Evolutionary conservation across 495 filamentous ascomycete species (phyloP).

Genomic region (Podospora sp.): DNA sequence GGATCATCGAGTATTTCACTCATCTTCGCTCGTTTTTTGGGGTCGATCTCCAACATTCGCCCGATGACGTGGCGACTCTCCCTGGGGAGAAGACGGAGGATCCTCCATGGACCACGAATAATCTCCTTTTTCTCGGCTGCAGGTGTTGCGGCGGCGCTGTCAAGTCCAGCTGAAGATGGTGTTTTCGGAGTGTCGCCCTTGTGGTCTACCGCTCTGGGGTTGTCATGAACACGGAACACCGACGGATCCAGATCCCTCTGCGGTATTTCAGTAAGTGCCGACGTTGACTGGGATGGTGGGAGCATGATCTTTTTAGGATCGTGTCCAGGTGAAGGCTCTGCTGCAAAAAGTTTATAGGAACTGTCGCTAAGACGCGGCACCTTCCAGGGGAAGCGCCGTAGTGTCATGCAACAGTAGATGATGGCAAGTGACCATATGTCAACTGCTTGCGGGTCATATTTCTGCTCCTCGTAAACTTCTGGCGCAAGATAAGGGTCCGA

Average conservation of each 20-base stretch:
- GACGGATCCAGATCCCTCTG: conserved; percentile 42
- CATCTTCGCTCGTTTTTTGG: conserved; percentile 79
- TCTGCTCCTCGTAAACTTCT: conserved; percentile 92
- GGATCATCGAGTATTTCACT: conserved; percentile 82
- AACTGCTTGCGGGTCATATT: conserved; percentile 90
- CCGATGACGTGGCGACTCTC: conserved; percentile 89
- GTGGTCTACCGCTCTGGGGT: conserved; percentile 24
- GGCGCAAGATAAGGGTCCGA: conserved; percentile 97
- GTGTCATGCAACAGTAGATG: conserved; percentile 98
- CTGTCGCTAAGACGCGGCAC: conserved; percentile 88
- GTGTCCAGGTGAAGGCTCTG: conserved; percentile 64
- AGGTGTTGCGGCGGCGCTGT: conserved; percentile 20
- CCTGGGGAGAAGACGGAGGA: conserved; percentile 87
- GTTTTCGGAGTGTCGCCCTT: conserved; percentile 15
- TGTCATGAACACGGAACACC: conserved; percentile 18
- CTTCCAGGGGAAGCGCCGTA: conserved; percentile 97
- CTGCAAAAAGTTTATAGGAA: conserved; percentile 89
- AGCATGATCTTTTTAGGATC: conserved; percentile 50
- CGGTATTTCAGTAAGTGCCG: conserved; percentile 40
- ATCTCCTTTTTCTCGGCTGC: conserved; percentile 68
- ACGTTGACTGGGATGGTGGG: conserved; percentile 41
- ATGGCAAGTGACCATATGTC: conserved; percentile 99
- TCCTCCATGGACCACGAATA: conserved; percentile 89
- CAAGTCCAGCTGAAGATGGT: conserved; percentile 9
- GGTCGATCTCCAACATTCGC: conserved; percentile 89